phyloP scores from a whole-genome alignment of 106 monocot genomes.

The Dendrobium huoshanense region DNA sequence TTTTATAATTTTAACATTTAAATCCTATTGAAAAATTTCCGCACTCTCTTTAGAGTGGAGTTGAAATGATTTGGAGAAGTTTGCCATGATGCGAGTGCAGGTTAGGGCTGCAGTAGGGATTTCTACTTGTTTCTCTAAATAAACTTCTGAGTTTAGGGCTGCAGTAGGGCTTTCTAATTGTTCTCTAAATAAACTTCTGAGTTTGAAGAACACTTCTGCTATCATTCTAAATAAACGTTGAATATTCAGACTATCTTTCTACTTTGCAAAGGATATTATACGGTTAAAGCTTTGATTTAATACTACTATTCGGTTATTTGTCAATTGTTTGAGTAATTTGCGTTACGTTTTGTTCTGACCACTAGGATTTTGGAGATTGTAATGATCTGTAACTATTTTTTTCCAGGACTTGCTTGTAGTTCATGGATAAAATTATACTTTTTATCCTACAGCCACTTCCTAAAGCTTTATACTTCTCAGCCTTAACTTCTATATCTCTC shows the following conservation, averaged over 20 bases:
- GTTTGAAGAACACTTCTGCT: neutral
- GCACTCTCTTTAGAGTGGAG: no score
- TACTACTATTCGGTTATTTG: no score
- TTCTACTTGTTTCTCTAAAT: no score
- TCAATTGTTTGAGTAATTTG: neutral
- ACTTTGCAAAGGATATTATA: neutral
- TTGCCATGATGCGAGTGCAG: neutral
- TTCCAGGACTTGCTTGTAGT: no score
- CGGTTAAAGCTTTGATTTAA: neutral
- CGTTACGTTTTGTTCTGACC: neutral
- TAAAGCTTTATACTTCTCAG: neutral
- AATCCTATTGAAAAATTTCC: neutral
- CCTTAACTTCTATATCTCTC: neutral
- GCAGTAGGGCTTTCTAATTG: neutral
- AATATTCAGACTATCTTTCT: neutral
- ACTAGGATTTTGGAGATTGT: no score
- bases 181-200: neutral
- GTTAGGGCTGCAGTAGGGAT: no score
- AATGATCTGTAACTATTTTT: no score
- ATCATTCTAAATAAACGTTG: no score
- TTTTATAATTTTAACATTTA: neutral
- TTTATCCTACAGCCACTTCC: neutral
- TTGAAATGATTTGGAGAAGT: no score
- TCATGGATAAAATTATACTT: neutral
- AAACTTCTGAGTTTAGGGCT: no score